Evolutionary conservation across 768 basidiomycete species (phyloP).

Genomic region (Glaciozyma antarctica): DNA sequence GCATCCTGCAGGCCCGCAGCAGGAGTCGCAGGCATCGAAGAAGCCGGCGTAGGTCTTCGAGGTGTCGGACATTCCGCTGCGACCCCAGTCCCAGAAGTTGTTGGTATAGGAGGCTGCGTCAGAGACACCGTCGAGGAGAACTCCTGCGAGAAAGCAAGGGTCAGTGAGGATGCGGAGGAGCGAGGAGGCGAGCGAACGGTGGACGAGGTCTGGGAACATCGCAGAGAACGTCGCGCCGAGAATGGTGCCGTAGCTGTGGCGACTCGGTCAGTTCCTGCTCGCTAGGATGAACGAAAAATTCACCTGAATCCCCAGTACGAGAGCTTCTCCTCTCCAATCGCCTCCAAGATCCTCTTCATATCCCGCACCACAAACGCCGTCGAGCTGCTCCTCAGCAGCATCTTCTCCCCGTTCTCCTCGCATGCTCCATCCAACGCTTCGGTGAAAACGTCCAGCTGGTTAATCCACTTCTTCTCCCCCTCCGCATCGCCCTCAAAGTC

Average conservation of each 20-base stretch:
- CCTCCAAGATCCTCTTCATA: conserved; percentile 28
- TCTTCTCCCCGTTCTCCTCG: neutral
- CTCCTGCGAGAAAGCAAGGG: neutral
- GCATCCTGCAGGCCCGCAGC: conserved; percentile 22
- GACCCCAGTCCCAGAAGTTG: conserved; percentile 21
- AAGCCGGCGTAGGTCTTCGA: conserved; percentile 27
- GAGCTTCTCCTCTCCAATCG: conserved; percentile 29
- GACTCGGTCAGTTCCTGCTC: neutral
- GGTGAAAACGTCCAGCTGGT: conserved; percentile 1
- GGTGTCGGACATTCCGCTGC: conserved; percentile 16
- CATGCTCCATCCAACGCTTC: conserved; percentile 17
- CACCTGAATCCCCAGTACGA: conserved; percentile 34
- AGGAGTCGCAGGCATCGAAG: conserved; percentile 17
- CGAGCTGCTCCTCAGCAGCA: conserved; percentile 16
- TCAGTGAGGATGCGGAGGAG: no score
- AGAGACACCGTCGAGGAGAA: conserved; percentile 26
- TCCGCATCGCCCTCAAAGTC: neutral
- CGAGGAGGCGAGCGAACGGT: neutral
- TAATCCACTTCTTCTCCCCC: conserved; percentile 9
- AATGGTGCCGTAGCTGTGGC: conserved; percentile 30
- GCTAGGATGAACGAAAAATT: neutral
- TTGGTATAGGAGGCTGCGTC: conserved; percentile 12
- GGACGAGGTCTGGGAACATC: conserved; percentile 34
- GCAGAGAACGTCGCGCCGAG: conserved; percentile 32
- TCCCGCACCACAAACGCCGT: conserved; percentile 31